Conservation (phyloP, 1,284 basidiomycete genomes). For the Tilletia setariae region DNA sequence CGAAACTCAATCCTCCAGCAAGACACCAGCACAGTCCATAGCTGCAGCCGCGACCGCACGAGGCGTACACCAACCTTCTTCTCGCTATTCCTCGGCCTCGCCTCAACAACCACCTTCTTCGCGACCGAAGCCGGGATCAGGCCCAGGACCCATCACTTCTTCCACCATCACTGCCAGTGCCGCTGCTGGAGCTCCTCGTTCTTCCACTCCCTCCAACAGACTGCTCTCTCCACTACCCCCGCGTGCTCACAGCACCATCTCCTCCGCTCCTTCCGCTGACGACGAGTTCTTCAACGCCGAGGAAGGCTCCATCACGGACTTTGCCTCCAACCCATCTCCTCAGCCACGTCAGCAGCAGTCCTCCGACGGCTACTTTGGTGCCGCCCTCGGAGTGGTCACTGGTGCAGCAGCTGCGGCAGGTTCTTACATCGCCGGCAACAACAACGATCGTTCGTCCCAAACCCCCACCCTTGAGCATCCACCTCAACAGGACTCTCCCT, state of each 20-base stretch:
- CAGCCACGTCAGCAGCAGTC: not conserved
- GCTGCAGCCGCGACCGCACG: too few species aligned
- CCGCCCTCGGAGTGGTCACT: conserved; percentile 37
- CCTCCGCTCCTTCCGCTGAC: not conserved
- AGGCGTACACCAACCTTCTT: too few species aligned
- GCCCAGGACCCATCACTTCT: not conserved
- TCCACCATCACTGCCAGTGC: not conserved
- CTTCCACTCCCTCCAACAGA: not conserved
- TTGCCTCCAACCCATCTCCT: not conserved
- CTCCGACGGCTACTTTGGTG: conserved; percentile 33
- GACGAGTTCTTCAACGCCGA: conserved; percentile 26
- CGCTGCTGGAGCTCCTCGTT: not conserved
- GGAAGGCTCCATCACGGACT: conserved; percentile 9
- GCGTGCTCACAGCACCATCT: not conserved
- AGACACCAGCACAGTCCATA: too few species aligned
- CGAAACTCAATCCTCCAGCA: not conserved
- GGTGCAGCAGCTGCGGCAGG: conserved; percentile 43
- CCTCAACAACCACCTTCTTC: too few species aligned
- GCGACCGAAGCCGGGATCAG: too few species aligned
- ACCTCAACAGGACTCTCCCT: not conserved
- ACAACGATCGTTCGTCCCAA: conserved; percentile 12
- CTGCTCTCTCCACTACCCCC: not conserved
- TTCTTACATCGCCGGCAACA: conserved; percentile 31
- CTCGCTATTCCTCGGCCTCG: too few species aligned
- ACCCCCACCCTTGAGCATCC: not conserved